These are phyloP conservation scores for Pseudopyrenochaeta lycopersici DNA, from an alignment of 2,329 filamentous ascomycete species.

Conservation along the genomic window DNA sequence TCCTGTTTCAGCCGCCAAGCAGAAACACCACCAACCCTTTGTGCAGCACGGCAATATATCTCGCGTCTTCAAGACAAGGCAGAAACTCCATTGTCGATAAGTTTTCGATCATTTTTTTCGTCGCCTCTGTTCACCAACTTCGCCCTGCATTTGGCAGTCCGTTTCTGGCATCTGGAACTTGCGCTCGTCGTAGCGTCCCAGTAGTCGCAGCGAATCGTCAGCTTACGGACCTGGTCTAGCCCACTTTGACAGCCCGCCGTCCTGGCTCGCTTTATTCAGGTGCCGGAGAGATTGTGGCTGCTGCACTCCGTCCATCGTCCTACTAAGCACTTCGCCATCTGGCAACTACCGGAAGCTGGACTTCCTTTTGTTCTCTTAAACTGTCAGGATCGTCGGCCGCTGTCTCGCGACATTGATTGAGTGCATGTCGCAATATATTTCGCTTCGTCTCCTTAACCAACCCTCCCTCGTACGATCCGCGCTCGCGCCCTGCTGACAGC, in stretches of 20 bases:
- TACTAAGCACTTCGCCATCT: conserved; percentile 36
- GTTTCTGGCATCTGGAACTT: conserved; percentile 9
- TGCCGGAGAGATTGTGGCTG: conserved; percentile 21
- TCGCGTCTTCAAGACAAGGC: background rate
- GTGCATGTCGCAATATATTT: conserved; percentile 23
- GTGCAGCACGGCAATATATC: background rate
- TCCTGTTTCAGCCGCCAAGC: conserved; percentile 36
- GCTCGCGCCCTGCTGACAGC: conserved; percentile 24
- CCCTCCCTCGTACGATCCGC: conserved; percentile 19
- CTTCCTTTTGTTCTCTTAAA: conserved; percentile 29
- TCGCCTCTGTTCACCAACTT: background rate
- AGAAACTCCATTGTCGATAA: background rate
- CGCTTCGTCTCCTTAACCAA: conserved; percentile 11
- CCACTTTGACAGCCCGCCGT: conserved; percentile 23
- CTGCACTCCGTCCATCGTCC: conserved; percentile 18
- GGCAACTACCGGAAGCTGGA: conserved; percentile 40
- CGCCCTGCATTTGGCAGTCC: conserved; percentile 3
- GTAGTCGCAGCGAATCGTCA: conserved; percentile 29
- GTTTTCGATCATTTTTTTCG: background rate
- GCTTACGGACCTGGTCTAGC: conserved; percentile 20
- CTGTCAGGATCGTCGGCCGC: conserved; percentile 10
- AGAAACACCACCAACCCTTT: conserved; percentile 20
- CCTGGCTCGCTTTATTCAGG: conserved; percentile 21
- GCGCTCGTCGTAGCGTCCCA: conserved; percentile 15
- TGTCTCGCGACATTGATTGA: conserved; percentile 4